A percentile compares a stretch with the other conserved stretches of the same genome.
Conservation (phyloP, 768 basidiomycete genomes). For the Hypsizygus marmoreus region DNA sequence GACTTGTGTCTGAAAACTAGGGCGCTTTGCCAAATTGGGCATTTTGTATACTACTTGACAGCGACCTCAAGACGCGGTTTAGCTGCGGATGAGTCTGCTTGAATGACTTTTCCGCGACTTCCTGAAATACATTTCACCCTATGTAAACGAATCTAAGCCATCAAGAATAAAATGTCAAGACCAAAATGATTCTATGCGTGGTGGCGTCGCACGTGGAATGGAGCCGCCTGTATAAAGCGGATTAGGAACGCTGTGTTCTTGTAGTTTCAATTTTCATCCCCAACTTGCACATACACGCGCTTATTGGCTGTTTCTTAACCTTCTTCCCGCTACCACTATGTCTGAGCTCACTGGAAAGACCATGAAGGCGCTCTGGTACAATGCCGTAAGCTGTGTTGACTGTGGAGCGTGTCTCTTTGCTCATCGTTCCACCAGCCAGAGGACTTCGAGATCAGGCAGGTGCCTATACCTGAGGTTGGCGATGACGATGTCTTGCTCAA, state of each 20-base stretch:
- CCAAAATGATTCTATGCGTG: not conserved
- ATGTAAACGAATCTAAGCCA: too few species aligned
- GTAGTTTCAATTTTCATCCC: too few species aligned
- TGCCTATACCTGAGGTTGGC: slow-evolving; percentile 64
- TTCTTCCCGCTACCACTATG: slow-evolving; percentile 32
- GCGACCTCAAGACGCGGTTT: too few species aligned
- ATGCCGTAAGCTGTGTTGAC: slow-evolving; percentile 40
- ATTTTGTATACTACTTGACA: too few species aligned
- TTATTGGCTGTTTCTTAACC: not conserved
- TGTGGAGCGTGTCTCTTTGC: slow-evolving; percentile 3
- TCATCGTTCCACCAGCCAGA: slow-evolving; percentile 48
- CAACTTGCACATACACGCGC: not conserved
- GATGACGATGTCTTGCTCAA: slow-evolving; percentile 78
- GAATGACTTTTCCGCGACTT: slow-evolving; percentile 2
- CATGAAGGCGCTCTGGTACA: slow-evolving; percentile 72
- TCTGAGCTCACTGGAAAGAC: slow-evolving; percentile 40
- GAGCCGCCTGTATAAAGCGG: slow-evolving; percentile 7
- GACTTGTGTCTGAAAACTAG: slow-evolving; percentile 1
- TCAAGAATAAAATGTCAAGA: too few species aligned
- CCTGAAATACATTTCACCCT: slow-evolving; percentile 6
- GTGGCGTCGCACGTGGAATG: slow-evolving; percentile 12
- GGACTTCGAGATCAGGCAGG: slow-evolving; percentile 66
- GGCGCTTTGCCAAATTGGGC: not conserved
- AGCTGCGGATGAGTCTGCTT: not conserved
- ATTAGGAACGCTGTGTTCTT: too few species aligned